A percentile compares a stretch with the other conserved stretches of the same genome.
Evolutionary conservation across 768 basidiomycete species (phyloP).

Genomic region (Leccinum longicurvipes): DNA sequence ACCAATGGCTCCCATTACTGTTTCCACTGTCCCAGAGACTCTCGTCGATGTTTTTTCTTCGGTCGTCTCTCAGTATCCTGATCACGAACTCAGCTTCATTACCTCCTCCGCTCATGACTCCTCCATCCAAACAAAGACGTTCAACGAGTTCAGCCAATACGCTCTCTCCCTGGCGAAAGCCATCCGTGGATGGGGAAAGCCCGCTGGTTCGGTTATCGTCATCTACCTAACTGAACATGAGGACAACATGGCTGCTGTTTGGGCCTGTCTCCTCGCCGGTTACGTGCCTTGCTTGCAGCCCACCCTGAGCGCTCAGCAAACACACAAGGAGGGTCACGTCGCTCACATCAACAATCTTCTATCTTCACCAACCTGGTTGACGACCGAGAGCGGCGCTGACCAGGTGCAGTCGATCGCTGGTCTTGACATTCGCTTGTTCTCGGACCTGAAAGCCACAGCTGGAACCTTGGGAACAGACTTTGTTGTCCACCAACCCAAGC

Average conservation of each 20-base stretch:
- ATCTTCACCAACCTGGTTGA: constrained; percentile 30
- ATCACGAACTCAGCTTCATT: constrained; percentile 25
- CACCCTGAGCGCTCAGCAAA: constrained; percentile 31
- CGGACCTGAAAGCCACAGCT: constrained; percentile 21
- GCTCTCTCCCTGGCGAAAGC: constrained; percentile 19
- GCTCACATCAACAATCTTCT: constrained; percentile 28
- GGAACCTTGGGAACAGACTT: constrained; percentile 2
- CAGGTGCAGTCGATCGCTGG: constrained; percentile 23
- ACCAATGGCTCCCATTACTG: constrained; percentile 15
- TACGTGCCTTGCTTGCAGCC: constrained; percentile 32
- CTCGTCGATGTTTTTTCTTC: constrained; percentile 22
- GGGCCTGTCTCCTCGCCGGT: constrained; percentile 31
- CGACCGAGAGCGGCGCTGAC: constrained; percentile 24
- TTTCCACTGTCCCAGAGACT: constrained; percentile 11
- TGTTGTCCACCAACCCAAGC: constrained; percentile 4
- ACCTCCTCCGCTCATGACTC: constrained; percentile 31
- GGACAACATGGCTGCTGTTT: constrained; percentile 32
- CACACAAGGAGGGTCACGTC: constrained; percentile 29
- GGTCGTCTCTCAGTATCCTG: constrained; percentile 20
- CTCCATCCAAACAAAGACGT: constrained; percentile 25
- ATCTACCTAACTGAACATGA: constrained; percentile 32
- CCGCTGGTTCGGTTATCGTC: constrained; percentile 23
- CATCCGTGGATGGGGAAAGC: constrained; percentile 21
- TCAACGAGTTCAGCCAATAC: constrained; percentile 16
- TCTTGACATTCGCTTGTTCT: constrained; percentile 25